Percentiles rank a stretch among this genome's conserved stretches.
These are phyloP conservation scores for Aureobasidium subglaciale DNA, from an alignment of 2,329 filamentous ascomycete species.

Conservation along the genomic window DNA sequence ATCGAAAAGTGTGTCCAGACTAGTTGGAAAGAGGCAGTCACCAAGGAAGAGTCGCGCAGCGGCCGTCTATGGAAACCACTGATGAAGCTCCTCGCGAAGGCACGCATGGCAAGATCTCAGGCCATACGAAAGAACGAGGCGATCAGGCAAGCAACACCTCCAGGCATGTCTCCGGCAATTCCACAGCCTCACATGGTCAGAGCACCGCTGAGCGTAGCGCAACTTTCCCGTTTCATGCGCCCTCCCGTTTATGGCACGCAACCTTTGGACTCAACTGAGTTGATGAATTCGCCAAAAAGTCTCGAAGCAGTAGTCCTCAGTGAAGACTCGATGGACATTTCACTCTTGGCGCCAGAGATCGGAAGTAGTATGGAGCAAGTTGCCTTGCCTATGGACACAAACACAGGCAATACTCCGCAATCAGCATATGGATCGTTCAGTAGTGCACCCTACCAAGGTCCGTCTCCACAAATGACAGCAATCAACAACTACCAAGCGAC, in stretches of 20 bases:
- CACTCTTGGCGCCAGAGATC: neutral
- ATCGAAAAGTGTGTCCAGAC: slow-evolving; percentile 42
- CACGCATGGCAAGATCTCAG: slow-evolving; percentile 45
- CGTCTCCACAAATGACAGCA: neutral
- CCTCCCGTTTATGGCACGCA: slow-evolving; percentile 27
- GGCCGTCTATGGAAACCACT: slow-evolving; percentile 59
- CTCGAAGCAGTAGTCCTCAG: slow-evolving; percentile 13
- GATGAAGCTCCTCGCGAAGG: slow-evolving; percentile 53
- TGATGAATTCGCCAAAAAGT: slow-evolving; percentile 26
- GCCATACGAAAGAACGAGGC: slow-evolving; percentile 37
- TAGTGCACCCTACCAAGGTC: neutral
- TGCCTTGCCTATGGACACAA: neutral
- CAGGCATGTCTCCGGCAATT: neutral
- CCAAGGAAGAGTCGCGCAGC: slow-evolving; percentile 28
- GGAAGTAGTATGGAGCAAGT: neutral
- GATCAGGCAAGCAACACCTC: slow-evolving; percentile 6
- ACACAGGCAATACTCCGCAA: neutral
- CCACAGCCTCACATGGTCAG: slow-evolving; percentile 23
- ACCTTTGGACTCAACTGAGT: slow-evolving; percentile 28
- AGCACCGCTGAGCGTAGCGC: slow-evolving; percentile 29
- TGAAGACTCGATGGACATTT: slow-evolving; percentile 17
- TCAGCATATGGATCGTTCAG: neutral
- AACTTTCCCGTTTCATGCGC: slow-evolving; percentile 27
- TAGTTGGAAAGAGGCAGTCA: slow-evolving; percentile 31
- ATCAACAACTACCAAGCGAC: neutral